Evolutionary conservation across 768 basidiomycete genomes (phyloP).

Genomic region (Termitomyces sp.): DNA sequence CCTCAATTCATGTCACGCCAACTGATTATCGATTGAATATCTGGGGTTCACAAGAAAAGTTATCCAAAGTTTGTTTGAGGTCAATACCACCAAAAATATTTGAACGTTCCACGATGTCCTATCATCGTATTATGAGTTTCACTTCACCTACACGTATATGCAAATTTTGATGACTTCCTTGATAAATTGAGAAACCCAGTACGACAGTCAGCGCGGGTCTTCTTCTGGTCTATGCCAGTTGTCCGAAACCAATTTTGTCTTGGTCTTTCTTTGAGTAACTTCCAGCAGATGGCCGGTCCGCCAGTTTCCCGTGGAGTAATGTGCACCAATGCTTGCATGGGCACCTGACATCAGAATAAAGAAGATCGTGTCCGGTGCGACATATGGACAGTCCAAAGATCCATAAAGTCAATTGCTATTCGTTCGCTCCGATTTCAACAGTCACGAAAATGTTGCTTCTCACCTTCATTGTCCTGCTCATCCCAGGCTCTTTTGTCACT

Average conservation of each 20-base stretch:
- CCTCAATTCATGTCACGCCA: too few relatives aligned
- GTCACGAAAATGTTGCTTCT: conserved; percentile 5
- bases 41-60: too few relatives aligned
- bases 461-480: conserved; percentile 14
- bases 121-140: too few relatives aligned
- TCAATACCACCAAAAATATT: too few relatives aligned
- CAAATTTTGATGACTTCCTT: background rate
- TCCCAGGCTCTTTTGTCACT: conserved; percentile 17
- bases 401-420: background rate
- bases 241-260: background rate
- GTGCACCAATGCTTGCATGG: background rate
- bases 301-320: background rate
- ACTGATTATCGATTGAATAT: too few relatives aligned
- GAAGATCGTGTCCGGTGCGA: too few relatives aligned
- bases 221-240: background rate
- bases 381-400: background rate
- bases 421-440: background rate
- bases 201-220: background rate
- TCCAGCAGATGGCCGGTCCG: background rate
- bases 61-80: too few relatives aligned
- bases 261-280: too few relatives aligned
- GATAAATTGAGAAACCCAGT: background rate
- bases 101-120: too few relatives aligned
- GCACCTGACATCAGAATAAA: background rate
- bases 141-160: background rate